Evolutionary conservation across 352 stramenopile genomes (phyloP), one percentile per base, ranked within the genome.

Genomic region (Plasmopara viticola): DNA sequence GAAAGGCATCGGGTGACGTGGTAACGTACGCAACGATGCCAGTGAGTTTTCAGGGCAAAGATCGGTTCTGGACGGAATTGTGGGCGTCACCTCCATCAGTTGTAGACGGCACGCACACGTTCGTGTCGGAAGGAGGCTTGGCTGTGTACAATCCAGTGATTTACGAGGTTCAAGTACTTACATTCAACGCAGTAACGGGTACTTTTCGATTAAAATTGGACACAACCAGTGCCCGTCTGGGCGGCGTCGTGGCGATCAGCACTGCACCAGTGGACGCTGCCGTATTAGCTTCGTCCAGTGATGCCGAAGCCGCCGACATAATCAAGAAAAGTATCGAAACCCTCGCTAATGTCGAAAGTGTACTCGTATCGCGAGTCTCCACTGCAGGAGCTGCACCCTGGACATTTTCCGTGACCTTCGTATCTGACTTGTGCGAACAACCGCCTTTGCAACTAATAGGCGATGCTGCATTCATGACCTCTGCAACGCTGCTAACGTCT

Each of bases 31-130:
- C 75, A 9, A 87, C 74, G 10, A 59, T 82, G 9, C 75, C 87
- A 0, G 42, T 69, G 0, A 80, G 65, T 20, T 97, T 98, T 52
- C 75, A 89, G 61, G 94, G 94, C 5, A 69, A 77, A 12, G 95
- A 99, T 65, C 38, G 90, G 1, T 98, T 98, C 61, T 98, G 96
- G 72, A 98, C 94, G 1, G 95, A 99, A 60, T 60, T 98, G 10
- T 98, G 92, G 88, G 79, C 78, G 7, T 84, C 85, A 3, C 66
- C 78, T 6, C 69, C 85, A 4, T 74, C 72, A 12, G 63, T 95
- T 2, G 47, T 95, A 15, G 83, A 97, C 50, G 91, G 90, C 8
- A 96, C 91, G 3, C 86, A 97, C 56, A 51, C 53, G 4, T 98
- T 96, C 66, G 85, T 96, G 14, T 87, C 80, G 13, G 91, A 98